Base-by-base conservation (phyloP, 176 grass and related monocot species). In the Eleusine indica region DNA sequence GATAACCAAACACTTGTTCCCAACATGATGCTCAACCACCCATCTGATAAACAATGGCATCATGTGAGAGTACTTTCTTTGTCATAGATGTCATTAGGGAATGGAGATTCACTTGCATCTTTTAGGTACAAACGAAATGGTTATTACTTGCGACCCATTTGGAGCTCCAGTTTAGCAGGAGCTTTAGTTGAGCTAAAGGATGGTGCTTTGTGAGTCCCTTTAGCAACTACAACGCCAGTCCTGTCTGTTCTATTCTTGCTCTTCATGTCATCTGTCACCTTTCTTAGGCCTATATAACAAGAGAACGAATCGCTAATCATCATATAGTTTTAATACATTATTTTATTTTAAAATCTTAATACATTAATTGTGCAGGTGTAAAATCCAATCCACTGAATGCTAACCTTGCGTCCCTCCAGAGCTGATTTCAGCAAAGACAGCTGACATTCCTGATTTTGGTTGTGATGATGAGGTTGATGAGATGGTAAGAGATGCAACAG, bases 231-330 rank as follows among this genome's bases (percentile, higher is more conserved):
- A 63, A 88, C 65, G 62, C 82, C 69, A 62, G 75, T 72, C 83
- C 47, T 90, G 29, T 93, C 82, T 46, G 73, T 68, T 88, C 82
- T 87, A 49, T 93, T 85, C 57, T 93, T 93, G 44, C 78, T 83
- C 82, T 90, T 93, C 91, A 93, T 90, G 57, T 88, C 91, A 86
- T 88, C 83, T 38, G 85, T 90, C 62, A 93, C 91, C 79, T 86
- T 90, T 40, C n/a, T 83, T 28, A 90, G 82, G 70, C 85, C 91
- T 93, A 71, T 42, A 28, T 18, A 79, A 13, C 21, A 86, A 65
- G 5, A 81, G 35, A 9, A 75, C 41, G 63, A 40, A 69, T 13
- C 49, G 32, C 9, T 32, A 60, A 17, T 32, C 13, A 13, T 49
- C 30, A 41, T 19, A 68, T 47, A 68, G 3, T 52, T 52, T 79